Conservation (phyloP, 805 yeast species). For the Yamadazyma takamatsuzukensis region DNA sequence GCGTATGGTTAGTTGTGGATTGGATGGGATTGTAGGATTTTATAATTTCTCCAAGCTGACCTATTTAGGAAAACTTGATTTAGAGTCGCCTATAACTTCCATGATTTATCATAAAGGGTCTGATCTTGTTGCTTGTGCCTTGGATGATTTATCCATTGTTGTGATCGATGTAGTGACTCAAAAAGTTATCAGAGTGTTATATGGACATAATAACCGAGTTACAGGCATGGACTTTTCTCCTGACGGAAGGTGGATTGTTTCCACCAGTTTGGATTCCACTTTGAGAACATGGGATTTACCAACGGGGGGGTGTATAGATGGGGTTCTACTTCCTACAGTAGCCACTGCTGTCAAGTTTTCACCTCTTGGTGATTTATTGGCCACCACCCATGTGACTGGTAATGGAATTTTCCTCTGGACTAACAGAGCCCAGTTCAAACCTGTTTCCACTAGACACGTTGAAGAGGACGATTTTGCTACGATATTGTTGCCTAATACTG, state of each 20-base stretch:
- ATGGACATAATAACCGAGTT: slow-evolving; percentile 87
- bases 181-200: slow-evolving; percentile 77
- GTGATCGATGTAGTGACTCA: slow-evolving; percentile 80
- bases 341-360: slow-evolving; percentile 79
- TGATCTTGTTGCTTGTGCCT: slow-evolving; percentile 77
- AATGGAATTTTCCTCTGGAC: slow-evolving; percentile 93
- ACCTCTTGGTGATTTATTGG: slow-evolving; percentile 84
- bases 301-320: slow-evolving; percentile 95
- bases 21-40: slow-evolving; percentile 87
- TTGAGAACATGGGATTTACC: slow-evolving; percentile 97
- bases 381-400: slow-evolving; percentile 87
- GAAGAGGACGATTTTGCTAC: slow-evolving; percentile 69
- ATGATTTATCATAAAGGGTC: slow-evolving; percentile 78
- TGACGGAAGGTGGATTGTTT: slow-evolving; percentile 91
- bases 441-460: slow-evolving; percentile 70
- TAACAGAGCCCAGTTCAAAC: slow-evolving; percentile 77
- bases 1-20: slow-evolving; percentile 78
- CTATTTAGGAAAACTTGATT: slow-evolving; percentile 59
- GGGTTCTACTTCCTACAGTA: slow-evolving; percentile 71
- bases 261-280: slow-evolving; percentile 80
- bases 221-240: slow-evolving; percentile 89
- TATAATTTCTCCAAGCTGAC: slow-evolving; percentile 76
- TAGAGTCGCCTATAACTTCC: slow-evolving; percentile 74
- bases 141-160: slow-evolving; percentile 82
- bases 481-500: slow-evolving; percentile 65